A percentile compares a stretch with the other conserved stretches of the same genome.
phyloP scores from a whole-genome alignment of 495 filamentous ascomycete species.

The Daldinia decipiens region DNA sequence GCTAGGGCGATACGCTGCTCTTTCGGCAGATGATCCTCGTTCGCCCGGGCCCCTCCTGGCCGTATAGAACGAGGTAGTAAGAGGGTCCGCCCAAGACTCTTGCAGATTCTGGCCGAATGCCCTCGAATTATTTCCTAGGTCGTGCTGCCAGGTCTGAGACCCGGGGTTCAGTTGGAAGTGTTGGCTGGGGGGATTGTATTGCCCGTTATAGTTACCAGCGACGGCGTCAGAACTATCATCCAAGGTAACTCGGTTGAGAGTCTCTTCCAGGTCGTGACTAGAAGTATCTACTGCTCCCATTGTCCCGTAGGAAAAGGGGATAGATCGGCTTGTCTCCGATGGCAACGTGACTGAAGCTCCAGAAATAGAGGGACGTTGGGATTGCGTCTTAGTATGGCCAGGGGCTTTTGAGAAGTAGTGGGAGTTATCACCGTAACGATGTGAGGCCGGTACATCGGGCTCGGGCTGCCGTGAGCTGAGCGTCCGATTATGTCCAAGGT shows the following conservation, averaged over 20 bases:
- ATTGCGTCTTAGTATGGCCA: conserved; percentile 18
- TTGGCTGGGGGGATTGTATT: conserved; percentile 33
- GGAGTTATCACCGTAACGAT: conserved; percentile 29
- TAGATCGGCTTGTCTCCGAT: conserved; percentile 30
- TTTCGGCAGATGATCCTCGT: conserved; percentile 63
- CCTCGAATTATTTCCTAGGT: conserved; percentile 35
- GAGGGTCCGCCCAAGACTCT: conserved; percentile 34
- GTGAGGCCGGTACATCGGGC: conserved; percentile 18
- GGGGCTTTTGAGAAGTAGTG: conserved; percentile 27
- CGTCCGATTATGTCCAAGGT: conserved; percentile 32
- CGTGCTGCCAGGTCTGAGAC: conserved; percentile 53
- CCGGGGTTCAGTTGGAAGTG: conserved; percentile 51
- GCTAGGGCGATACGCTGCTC: conserved; percentile 62
- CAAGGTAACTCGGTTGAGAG: conserved; percentile 22
- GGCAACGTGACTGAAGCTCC: conserved; percentile 22
- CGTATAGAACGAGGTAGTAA: conserved; percentile 4
- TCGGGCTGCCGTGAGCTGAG: conserved; percentile 37
- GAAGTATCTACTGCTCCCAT: conserved; percentile 21
- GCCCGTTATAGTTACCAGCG: conserved; percentile 18
- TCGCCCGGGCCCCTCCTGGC: conserved; percentile 36
- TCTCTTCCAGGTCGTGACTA: conserved; percentile 33
- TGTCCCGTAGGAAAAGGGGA: conserved; percentile 20
- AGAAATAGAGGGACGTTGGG: conserved; percentile 42
- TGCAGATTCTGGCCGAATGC: conserved; percentile 25
- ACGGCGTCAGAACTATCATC: conserved; percentile 29